A percentile compares a stretch with the other conserved stretches of the same genome.
Conservation (phyloP, 2,329 filamentous ascomycete species). For the Aspergillus niger region DNA sequence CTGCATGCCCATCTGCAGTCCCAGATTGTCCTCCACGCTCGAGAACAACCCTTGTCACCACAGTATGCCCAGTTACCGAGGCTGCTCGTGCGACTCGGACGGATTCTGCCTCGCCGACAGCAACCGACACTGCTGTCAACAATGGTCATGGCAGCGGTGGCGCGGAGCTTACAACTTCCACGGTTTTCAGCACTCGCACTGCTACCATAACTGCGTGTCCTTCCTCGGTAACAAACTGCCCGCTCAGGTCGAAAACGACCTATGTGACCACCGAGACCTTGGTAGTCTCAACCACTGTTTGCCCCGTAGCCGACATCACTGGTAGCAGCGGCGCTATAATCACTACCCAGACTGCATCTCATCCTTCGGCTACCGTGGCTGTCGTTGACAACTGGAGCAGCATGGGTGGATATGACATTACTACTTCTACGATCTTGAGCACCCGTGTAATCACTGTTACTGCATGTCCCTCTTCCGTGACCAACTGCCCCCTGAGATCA, state of each 20-base stretch:
- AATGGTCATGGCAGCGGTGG: neutral
- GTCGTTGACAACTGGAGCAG: neutral
- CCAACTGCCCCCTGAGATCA: conserved; percentile 27
- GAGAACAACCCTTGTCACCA: conserved; percentile 1
- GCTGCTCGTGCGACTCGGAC: neutral
- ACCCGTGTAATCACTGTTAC: conserved; percentile 29
- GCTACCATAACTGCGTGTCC: conserved; percentile 32
- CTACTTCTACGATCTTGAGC: conserved; percentile 28
- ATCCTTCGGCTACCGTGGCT: neutral
- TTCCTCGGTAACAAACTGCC: conserved; percentile 31
- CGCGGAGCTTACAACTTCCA: conserved; percentile 22
- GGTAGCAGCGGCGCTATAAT: neutral
- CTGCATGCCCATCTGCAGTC: neutral
- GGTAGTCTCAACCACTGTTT: conserved; percentile 25
- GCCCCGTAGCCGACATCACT: conserved; percentile 18
- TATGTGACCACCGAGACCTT: conserved; percentile 27
- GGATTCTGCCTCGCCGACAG: neutral
- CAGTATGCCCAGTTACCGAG: conserved; percentile 1
- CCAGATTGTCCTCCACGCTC: neutral
- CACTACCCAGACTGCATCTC: neutral
- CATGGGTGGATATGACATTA: conserved; percentile 6
- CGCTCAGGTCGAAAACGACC: conserved; percentile 19
- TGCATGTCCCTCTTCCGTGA: conserved; percentile 28
- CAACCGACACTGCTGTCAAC: neutral
- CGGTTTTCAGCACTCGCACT: conserved; percentile 23